Base-by-base conservation (phyloP, 371 early-diverging fungal species). In the Mucor lusitanicus region DNA sequence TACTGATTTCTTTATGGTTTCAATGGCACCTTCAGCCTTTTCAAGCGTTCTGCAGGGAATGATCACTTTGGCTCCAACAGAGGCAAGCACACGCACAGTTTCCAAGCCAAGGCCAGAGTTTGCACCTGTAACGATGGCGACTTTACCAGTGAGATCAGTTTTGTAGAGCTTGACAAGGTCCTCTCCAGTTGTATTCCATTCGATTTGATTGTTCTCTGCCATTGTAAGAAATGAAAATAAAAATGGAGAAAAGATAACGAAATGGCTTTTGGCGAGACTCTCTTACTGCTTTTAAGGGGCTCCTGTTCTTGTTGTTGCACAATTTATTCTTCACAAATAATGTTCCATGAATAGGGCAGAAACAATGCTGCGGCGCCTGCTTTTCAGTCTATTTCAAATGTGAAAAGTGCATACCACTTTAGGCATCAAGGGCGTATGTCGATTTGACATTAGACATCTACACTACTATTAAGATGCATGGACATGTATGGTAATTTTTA, bases 111-210 rank as follows among this genome's bases (percentile, higher is more conserved):
- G 71, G 46, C 92, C 93, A 12, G 83, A 71, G 65, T 85, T 89
- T 9, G 82, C 84, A 21, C 94, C 92, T 7, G 92, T 92, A 25
- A 92, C 88, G 35, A 92, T 83, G 28, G 85, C 88, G 39, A 83
- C 64, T 73, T 90, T 89, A 17, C 86, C 87, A 17, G 79, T 65
- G 17, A 90, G 79, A 65, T 87, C 80, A 6, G 90, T 59, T 0
- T 35, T 33, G 13, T 42, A 56, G 17, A 56, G 11, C 2, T 17
- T 6, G n/a, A 56, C 27, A 13, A 65, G n/a, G 4, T 59, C 48
- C 23, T 46, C 37, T n/a, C 35, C 59, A 23, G 59, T 30, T 6
- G 55, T 55, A 9, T 44, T 44, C 44, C 44, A 44, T 44, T 19
- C 19, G 19, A 44, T 44, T 44, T 44, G 44, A n/a, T 17, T 44